Evolutionary conservation across 257 asterid species (phyloP), one percentile per base, ranked within the genome.

Genomic region (Paraleonurus japonicus): DNA sequence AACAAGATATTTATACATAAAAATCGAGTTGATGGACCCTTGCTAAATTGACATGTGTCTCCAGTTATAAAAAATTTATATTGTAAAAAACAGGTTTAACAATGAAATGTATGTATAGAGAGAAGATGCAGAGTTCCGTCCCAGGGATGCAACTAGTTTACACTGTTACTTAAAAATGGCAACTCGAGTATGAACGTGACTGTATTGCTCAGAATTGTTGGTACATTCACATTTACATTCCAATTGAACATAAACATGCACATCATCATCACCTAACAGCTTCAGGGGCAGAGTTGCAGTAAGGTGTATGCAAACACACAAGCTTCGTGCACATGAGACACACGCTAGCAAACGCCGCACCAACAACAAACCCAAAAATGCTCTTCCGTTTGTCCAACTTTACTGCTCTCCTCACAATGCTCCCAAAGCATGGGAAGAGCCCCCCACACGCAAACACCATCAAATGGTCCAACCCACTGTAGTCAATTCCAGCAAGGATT

Each of bases 211-310:
- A 50, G 39, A 75, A 50, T 54, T 24, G 7, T 20, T 24, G 39
- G 60, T 67, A 16, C 22, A 59, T 60, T 26, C 10, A n/a, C 22
- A 28, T 69, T 24, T 43, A 7, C 24, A 8, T 63, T 39, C 27
- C 58, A 45, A 39, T 10, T 10, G 30, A 20, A 60, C 37, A 61
- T 61, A 61, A 57, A 55, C 71, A 45, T 16, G 27, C 2, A 48
- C 60, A 17, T 39, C 30, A 30, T 13, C 63, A 65, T 90, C 91
- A 95, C 76, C 95, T 88, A 43, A 95, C 99, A 70, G 99, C 99
- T 74, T 95, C 99, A 0, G 99, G 99, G 10, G 99, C 99, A 67
- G 99, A 95, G 79, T 95, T 95, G 87, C 99, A 95, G 45, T 95
- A 95, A 11, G 96, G 85, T 1, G 99, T 92, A 76, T 89, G 99